Evolutionary conservation across 371 early-diverging fungal genomes (phyloP), one percentile per base, ranked within the genome.

Genomic region (Cokeromyces recurvatus): DNA sequence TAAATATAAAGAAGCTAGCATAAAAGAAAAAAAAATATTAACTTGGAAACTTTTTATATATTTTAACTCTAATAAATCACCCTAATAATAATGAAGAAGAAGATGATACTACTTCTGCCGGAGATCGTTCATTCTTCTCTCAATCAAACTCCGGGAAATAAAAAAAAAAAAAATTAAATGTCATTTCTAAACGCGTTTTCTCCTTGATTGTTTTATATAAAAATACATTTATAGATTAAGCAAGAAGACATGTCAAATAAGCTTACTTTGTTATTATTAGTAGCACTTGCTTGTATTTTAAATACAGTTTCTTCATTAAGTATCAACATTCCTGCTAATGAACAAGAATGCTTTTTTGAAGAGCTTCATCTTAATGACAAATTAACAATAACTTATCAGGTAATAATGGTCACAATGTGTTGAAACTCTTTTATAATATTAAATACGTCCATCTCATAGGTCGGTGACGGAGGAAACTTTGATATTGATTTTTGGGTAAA

Each of bases 311-410:
- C 31, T 12, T 29, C 51, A 7, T 17, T 60, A 12, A 62, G 73
- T 73, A 56, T 81, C 36, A 64, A 69, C 37, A 62, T 84, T 32
- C 66, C 60, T 32, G 64, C 82, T 42, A 53, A 70, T 42, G 61
- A 56, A 31, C 69, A 64, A n/a, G 78, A 78, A 43, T 84, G 85
- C 52, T 84, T 80, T 56, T 81, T 64, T 62, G 85, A 84, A 60
- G 57, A 70, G 3, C 62, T 90, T 16, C 61, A 71, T 8, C 40
- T 46, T 32, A 78, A 66, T 23, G 87, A 90, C 52, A 64, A 71
- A 46, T 48, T 89, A 58, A 74, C 82, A 40, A 37, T 89, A 15
- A 71, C 81, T 6, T 90, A 64, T 61, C 82, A 91, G 60, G 74
- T 73, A 67, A 47, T n/a, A 29, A 6, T 11, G 12, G 12, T 14